Evolutionary conservation across 345 rosid genomes (phyloP).

Genomic region (Firmiana major): DNA sequence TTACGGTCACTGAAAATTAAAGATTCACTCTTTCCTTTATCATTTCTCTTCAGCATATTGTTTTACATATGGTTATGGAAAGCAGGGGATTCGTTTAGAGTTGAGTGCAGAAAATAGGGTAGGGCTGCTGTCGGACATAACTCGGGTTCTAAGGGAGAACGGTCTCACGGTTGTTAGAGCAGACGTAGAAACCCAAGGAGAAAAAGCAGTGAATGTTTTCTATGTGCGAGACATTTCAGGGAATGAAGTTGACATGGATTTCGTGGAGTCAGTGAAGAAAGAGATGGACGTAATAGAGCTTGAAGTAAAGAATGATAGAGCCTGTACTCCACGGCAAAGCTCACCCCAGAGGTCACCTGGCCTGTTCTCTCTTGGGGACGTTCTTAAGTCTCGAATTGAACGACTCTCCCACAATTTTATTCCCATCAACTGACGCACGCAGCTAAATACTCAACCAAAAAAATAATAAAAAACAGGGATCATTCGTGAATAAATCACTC

Average conservation of each 20-base stretch:
- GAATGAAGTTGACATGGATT: constrained; percentile 54
- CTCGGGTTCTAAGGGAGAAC: constrained; percentile 61
- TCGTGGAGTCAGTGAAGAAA: constrained; percentile 53
- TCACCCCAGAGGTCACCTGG: constrained; percentile 7
- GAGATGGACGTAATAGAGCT: constrained; percentile 60
- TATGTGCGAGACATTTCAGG: constrained; percentile 55
- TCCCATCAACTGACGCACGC: too few relatives aligned
- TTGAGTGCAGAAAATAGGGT: constrained; percentile 55
- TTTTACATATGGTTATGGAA: neutral
- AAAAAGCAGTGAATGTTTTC: constrained; percentile 48
- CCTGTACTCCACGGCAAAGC: neutral
- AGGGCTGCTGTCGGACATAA: constrained; percentile 63
- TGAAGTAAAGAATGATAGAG: constrained; percentile 34
- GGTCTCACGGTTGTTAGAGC: constrained; percentile 67
- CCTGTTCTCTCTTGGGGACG: constrained; percentile 42
- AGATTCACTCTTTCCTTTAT: neutral
- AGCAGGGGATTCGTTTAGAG: constrained; percentile 57
- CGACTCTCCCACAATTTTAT: constrained; percentile 51
- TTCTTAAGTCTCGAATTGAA: constrained; percentile 41
- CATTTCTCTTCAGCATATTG: neutral
- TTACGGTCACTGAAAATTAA: too few relatives aligned
- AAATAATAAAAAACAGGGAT: too few relatives aligned
- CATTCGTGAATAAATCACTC: too few relatives aligned
- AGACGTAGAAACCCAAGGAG: constrained; percentile 61
- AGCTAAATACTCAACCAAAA: too few relatives aligned